Evolutionary conservation across 768 basidiomycete species (phyloP).

Genomic region (Cystobasidiopsis lactophilus): DNA sequence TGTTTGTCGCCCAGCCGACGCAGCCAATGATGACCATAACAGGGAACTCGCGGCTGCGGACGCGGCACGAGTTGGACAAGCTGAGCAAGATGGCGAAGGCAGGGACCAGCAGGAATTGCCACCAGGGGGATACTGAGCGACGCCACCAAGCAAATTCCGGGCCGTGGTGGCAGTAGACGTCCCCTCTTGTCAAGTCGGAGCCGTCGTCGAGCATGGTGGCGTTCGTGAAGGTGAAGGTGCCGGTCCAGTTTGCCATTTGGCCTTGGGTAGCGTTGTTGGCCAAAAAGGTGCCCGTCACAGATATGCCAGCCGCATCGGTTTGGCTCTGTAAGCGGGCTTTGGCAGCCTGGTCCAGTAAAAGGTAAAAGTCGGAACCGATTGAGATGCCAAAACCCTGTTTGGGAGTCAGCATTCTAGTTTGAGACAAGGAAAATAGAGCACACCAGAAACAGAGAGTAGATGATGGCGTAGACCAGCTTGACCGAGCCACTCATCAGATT

Average conservation of each 20-base stretch:
- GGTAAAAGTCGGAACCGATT: constrained; percentile 16
- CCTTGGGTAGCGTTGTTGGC: constrained; percentile 12
- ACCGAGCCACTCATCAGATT: constrained; percentile 29
- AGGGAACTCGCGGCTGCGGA: constrained; percentile 18
- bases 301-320: background rate
- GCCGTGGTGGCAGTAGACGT: constrained; percentile 13
- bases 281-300: constrained; percentile 10
- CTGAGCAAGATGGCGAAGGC: constrained; percentile 25
- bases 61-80: constrained; percentile 23
- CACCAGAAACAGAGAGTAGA: constrained; percentile 28
- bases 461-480: constrained; percentile 27
- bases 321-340: background rate
- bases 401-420: background rate
- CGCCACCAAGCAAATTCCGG: constrained; percentile 15
- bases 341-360: constrained; percentile 10
- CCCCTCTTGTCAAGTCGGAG: constrained; percentile 1
- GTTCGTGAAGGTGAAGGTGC: constrained; percentile 15
- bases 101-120: constrained; percentile 25
- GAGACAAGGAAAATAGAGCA: background rate
- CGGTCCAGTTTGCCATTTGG: background rate
- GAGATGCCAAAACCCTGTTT: constrained; percentile 15
- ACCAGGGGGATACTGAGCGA: constrained; percentile 11
- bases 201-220: background rate
- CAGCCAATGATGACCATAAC: constrained; percentile 28
- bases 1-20: constrained; percentile 25